Percentiles rank a stretch among this genome's conserved stretches.
These are phyloP conservation scores for Chrysoporthe cubensis DNA, from an alignment of 2,329 filamentous ascomycete species.

Conservation along the genomic window DNA sequence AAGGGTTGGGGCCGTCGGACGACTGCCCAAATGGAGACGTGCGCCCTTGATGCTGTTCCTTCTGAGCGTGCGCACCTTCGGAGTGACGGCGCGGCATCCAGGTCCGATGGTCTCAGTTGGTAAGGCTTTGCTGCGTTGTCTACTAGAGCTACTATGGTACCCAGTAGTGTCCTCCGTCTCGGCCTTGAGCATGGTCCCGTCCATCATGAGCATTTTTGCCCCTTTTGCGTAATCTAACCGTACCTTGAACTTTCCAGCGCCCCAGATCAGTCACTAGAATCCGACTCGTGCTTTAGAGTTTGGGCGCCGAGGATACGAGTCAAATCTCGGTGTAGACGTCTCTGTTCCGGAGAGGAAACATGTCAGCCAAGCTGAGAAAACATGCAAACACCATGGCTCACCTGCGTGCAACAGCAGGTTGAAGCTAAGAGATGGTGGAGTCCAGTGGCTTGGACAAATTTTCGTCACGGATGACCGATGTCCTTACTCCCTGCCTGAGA, in stretches of 20 bases:
- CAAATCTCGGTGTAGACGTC: constrained; percentile 3
- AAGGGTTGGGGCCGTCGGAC: background rate
- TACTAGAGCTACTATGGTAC: background rate
- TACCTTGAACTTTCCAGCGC: background rate
- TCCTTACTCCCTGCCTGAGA: background rate
- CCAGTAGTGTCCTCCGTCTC: background rate
- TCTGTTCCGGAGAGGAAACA: background rate
- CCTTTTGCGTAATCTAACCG: background rate
- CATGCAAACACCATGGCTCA: background rate
- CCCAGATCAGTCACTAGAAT: background rate
- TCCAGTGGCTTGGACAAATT: background rate
- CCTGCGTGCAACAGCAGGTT: background rate
- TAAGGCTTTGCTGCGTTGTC: background rate
- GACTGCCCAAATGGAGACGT: background rate
- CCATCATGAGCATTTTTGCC: background rate
- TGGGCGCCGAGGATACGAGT: background rate
- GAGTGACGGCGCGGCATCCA: background rate
- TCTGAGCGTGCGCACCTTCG: background rate
- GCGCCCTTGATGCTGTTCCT: background rate
- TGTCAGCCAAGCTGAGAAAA: constrained; percentile 5
- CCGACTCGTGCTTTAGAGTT: background rate
- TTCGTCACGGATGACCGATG: background rate
- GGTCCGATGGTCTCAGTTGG: background rate
- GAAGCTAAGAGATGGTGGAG: background rate
- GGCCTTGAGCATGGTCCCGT: background rate